phyloP scores from a whole-genome alignment of 1,284 basidiomycete species.

The Coriolopsis trogii region DNA sequence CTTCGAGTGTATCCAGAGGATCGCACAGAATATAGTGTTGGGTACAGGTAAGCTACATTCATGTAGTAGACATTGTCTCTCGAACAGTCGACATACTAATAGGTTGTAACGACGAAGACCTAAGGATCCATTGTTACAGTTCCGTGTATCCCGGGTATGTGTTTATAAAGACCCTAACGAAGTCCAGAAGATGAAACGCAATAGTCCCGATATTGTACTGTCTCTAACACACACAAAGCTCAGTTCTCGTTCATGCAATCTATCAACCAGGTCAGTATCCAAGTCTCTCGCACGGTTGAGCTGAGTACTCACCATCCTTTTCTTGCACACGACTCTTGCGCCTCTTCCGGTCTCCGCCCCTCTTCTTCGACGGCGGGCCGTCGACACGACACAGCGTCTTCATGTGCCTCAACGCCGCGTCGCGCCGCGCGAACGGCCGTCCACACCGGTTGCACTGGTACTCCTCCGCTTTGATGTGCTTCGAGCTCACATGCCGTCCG shows the following conservation, averaged over 20 bases:
- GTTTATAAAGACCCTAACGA: too few relatives aligned
- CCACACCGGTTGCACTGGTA: conserved; percentile 22
- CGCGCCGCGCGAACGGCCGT: conserved; percentile 19
- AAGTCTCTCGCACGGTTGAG: neutral
- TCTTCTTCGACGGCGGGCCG: conserved; percentile 5
- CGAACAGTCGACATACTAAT: too few relatives aligned
- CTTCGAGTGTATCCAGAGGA: too few relatives aligned
- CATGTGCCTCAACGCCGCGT: conserved; percentile 25
- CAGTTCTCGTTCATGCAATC: conserved; percentile 3
- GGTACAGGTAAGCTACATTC: too few relatives aligned
- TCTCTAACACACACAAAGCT: too few relatives aligned
- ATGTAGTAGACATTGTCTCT: too few relatives aligned
- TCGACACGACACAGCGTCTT: conserved; percentile 22
- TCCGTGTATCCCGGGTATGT: too few relatives aligned
- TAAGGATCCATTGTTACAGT: too few relatives aligned
- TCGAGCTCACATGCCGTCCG: conserved; percentile 22
- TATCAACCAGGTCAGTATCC: neutral
- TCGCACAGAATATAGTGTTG: too few relatives aligned
- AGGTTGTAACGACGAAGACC: too few relatives aligned
- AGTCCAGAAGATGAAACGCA: too few relatives aligned
- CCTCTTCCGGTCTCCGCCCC: conserved; percentile 4
- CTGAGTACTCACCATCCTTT: conserved; percentile 5
- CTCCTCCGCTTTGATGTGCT: conserved; percentile 20
- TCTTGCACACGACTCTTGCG: conserved; percentile 1
- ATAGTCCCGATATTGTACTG: too few relatives aligned